Percentiles rank a stretch among this genome's conserved stretches.
Conservation (phyloP, 2,329 filamentous ascomycete genomes). For the Parastagonospora avenae region DNA sequence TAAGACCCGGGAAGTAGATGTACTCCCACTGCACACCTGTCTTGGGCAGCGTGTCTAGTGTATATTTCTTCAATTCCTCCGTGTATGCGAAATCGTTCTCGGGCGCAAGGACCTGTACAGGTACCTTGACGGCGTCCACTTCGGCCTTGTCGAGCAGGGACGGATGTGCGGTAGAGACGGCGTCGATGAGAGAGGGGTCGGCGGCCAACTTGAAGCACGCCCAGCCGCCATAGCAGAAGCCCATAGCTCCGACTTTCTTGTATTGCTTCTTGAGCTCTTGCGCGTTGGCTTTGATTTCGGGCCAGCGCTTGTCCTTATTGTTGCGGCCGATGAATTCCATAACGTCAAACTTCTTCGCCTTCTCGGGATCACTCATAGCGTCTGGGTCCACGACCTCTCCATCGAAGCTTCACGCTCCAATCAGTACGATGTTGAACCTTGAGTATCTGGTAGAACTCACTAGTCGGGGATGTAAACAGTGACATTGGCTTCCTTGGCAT, state of each 20-base stretch:
- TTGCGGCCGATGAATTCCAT: slow-evolving; percentile 47
- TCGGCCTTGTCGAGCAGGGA: slow-evolving; percentile 36
- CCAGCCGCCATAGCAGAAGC: slow-evolving; percentile 57
- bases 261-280: slow-evolving; percentile 42
- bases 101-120: slow-evolving; percentile 36
- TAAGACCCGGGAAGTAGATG: slow-evolving; percentile 38
- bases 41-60: slow-evolving; percentile 34
- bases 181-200: slow-evolving; percentile 38
- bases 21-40: slow-evolving; percentile 41
- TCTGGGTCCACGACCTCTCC: slow-evolving; percentile 48
- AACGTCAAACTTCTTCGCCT: slow-evolving; percentile 47
- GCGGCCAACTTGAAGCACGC: slow-evolving; percentile 39
- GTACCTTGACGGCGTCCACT: slow-evolving; percentile 37
- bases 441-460: slow-evolving; percentile 17
- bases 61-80: slow-evolving; percentile 37
- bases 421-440: neutral
- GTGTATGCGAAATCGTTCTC: slow-evolving; percentile 36
- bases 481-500: slow-evolving; percentile 52
- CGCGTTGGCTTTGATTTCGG: slow-evolving; percentile 45
- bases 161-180: slow-evolving; percentile 37
- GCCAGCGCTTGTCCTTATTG: slow-evolving; percentile 45
- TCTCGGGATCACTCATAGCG: slow-evolving; percentile 32
- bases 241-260: slow-evolving; percentile 52
- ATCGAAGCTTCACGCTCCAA: slow-evolving; percentile 26
- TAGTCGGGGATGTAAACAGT: slow-evolving; percentile 55